Conservation (phyloP, 2,329 filamentous ascomycete genomes). For the Fusarium sterilihyphosum region DNA sequence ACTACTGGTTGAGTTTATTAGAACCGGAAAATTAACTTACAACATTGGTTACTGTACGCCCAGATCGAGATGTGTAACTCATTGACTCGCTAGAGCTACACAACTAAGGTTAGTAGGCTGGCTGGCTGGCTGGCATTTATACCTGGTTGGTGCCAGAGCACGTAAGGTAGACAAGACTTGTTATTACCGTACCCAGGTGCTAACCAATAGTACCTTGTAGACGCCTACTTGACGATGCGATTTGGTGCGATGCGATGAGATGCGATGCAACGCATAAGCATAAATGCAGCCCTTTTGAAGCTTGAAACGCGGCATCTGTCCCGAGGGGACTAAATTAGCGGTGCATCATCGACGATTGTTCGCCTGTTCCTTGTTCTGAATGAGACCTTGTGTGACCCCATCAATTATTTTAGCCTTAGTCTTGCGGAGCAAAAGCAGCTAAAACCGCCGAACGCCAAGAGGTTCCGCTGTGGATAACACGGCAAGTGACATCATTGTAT, state of each 20-base stretch:
- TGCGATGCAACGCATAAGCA: background rate
- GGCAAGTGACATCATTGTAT: conserved; percentile 35
- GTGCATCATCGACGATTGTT: conserved; percentile 27
- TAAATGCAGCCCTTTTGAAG: background rate
- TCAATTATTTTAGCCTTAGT: conserved; percentile 5
- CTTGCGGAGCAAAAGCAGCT: conserved; percentile 7
- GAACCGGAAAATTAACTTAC: background rate
- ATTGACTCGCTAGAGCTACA: background rate
- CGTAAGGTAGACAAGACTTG: background rate
- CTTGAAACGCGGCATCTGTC: background rate
- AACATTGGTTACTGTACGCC: background rate
- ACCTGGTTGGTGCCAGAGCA: background rate
- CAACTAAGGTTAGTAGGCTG: background rate
- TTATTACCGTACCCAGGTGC: background rate
- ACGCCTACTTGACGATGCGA: background rate
- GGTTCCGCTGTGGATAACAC: conserved; percentile 8
- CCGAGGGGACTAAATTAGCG: conserved; percentile 20
- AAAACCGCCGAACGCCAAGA: conserved; percentile 23
- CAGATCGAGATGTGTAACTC: background rate
- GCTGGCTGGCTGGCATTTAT: background rate
- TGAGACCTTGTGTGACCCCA: background rate
- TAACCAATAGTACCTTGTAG: background rate
- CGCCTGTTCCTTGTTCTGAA: conserved; percentile 20
- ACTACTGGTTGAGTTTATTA: background rate
- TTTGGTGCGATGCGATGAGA: background rate